phyloP scores from a whole-genome alignment of 257 asterid species.

The Rauvolfia tetraphylla region DNA sequence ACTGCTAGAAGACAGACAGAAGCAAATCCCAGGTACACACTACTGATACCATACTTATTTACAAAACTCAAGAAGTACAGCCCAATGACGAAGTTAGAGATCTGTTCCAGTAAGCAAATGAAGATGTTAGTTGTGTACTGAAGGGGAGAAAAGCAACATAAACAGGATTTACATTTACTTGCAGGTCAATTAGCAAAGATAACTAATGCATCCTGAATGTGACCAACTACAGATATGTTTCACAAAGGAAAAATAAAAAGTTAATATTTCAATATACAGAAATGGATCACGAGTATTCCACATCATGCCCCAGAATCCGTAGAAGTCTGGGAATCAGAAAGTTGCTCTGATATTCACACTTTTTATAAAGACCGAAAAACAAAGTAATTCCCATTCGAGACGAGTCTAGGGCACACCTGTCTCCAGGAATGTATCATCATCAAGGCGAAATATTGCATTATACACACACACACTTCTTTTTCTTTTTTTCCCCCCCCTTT shows the following conservation, averaged over 20 bases:
- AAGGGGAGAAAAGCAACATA: not conserved
- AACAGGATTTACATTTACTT: not conserved
- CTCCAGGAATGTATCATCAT: not conserved
- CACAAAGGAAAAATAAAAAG: not conserved
- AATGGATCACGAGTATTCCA: not conserved
- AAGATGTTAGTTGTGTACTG: not conserved
- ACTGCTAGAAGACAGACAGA: conserved; percentile 67
- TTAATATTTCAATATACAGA: not conserved
- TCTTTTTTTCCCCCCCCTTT: not conserved
- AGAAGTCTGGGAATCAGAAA: not conserved
- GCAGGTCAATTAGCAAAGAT: not conserved
- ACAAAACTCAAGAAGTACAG: conserved; percentile 87
- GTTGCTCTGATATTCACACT: not conserved
- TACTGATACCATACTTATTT: conserved; percentile 76
- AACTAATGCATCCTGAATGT: not conserved
- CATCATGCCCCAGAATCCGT: not conserved
- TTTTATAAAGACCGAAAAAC: not conserved
- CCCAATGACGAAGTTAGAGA: conserved; percentile 83
- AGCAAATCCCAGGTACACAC: conserved; percentile 88
- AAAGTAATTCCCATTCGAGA: not conserved
- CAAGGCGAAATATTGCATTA: not conserved
- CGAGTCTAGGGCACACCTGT: not conserved
- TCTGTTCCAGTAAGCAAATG: conserved; percentile 37
- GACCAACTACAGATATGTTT: not conserved
- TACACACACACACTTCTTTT: not conserved